Evolutionary conservation across 192 early-diverging fungal species (phyloP).

Genomic region (Lunasporangiospora selenospora): DNA sequence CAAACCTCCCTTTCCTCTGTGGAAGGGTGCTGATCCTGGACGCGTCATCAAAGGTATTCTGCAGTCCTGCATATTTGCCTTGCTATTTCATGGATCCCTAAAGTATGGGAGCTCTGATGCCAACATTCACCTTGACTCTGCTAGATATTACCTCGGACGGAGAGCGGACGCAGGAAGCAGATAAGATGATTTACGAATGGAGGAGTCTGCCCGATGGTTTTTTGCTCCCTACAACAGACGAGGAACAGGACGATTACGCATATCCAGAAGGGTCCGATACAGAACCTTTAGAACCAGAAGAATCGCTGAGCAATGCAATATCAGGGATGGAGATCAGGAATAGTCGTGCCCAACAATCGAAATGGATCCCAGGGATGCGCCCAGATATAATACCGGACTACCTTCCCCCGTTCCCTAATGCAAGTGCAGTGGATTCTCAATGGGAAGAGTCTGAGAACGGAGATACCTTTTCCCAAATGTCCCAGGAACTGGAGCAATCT

Average conservation of each 20-base stretch:
- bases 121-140: not conserved
- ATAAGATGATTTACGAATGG: slow-evolving; percentile 41
- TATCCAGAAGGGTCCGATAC: slow-evolving; percentile 31
- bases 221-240: slow-evolving; percentile 23
- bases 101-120: not conserved
- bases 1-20: slow-evolving; percentile 40
- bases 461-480: too few species aligned
- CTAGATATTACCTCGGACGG: slow-evolving; percentile 23
- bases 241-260: slow-evolving; percentile 42
- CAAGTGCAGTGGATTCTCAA: too few species aligned
- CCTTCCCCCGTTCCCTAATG: slow-evolving; percentile 49
- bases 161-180: slow-evolving; percentile 21
- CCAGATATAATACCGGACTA: slow-evolving; percentile 43
- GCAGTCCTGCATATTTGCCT: too few species aligned
- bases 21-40: slow-evolving; percentile 57
- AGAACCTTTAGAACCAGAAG: not conserved
- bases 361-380: slow-evolving; percentile 22
- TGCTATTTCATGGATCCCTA: too few species aligned
- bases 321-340: not conserved
- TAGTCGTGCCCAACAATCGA: not conserved
- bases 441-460: too few species aligned
- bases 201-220: slow-evolving; percentile 40
- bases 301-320: not conserved
- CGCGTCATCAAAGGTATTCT: slow-evolving; percentile 50
- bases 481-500: too few species aligned